Base-by-base conservation (phyloP, 352 stramenopile genomes). In the Globisporangium uncinulatum region DNA sequence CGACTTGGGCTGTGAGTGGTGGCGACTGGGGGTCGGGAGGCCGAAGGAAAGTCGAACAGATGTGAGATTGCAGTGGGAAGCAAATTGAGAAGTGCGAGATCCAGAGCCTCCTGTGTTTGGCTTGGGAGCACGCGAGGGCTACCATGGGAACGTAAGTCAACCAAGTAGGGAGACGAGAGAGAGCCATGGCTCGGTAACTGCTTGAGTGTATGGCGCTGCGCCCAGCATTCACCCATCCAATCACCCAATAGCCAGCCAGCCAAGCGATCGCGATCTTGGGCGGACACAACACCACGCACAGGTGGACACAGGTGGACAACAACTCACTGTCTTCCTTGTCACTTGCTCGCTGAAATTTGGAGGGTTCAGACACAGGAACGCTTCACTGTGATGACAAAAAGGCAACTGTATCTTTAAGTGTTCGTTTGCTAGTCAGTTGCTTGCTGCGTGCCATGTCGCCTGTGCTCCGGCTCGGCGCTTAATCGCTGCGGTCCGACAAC, bases 1-100 rank as follows among this genome's bases (percentile, higher is more conserved):
- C 21, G n/a, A 1, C 14, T 10, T 34, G 46, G 11, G 8, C 7
- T 17, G 17, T 17, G 41, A 24, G 4, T 31, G 34, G 32, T 15
- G 34, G 9, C 10, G 54, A 10, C 32, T 31, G 15, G 7, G 21
- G 20, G 21, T 46, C 17, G 17, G 11, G 19, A 53, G 5, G 19
- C 20, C 6, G 17, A 3, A 6, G 4, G 1, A 4, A 19, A 9
- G 41, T 46, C 17, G 41, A 15, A 46, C 34, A 13, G 41, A 20
- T 29, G 47, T 34, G 47, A 8, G 34, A 15, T 52, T 31, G 43
- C 14, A 45, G 19, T 44, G 34, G 14, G 32, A 37, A 8, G 55
- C 6, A 47, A 49, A 60, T 41, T 41, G 20, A 10, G 34, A 29
- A 60, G 29, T 60, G 55, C 48, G 29, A 52, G 34, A n/a, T 54